Percentiles rank a stretch among this genome's conserved stretches.
Evolutionary conservation across 192 early-diverging fungal genomes (phyloP).

Genomic region (Gigaspora rosea): DNA sequence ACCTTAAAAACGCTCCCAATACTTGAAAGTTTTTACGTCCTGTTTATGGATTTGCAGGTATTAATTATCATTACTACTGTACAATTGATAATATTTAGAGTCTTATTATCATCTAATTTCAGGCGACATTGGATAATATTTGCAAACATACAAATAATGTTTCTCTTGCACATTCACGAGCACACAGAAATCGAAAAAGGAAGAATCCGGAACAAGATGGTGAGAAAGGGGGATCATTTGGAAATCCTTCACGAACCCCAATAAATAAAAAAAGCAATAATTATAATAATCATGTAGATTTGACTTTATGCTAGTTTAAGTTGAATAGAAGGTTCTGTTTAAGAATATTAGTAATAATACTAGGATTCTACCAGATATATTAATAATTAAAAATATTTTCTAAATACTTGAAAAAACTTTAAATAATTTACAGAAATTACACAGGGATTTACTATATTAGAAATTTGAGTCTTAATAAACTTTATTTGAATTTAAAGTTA

Average conservation of each 20-base stretch:
- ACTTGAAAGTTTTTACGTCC: conserved; percentile 28
- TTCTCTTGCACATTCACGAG: conserved; percentile 23
- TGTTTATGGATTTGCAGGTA: conserved; percentile 23
- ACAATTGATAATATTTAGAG: conserved; percentile 7
- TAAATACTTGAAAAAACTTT: no score
- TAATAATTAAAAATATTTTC: no score
- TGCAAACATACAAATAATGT: conserved; percentile 30
- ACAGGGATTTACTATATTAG: no score
- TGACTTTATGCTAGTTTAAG: no score
- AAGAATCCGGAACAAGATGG: conserved; percentile 18
- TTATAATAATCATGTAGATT: background rate
- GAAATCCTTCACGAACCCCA: conserved; percentile 20
- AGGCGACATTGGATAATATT: conserved; percentile 25
- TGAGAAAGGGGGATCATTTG: conserved; percentile 18
- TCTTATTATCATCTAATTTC: conserved; percentile 22
- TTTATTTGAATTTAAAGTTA: no score
- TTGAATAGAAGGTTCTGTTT: no score
- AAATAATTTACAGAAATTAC: no score
- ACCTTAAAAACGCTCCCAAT: conserved; percentile 18
- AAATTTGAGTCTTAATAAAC: no score
- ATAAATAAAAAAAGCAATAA: background rate
- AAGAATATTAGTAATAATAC: no score
- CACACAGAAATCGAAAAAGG: conserved; percentile 28
- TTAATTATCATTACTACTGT: conserved; percentile 25
- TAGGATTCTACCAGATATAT: no score